Base-by-base conservation (phyloP, 148 eudicot genomes). In the Arbutus unedo region DNA sequence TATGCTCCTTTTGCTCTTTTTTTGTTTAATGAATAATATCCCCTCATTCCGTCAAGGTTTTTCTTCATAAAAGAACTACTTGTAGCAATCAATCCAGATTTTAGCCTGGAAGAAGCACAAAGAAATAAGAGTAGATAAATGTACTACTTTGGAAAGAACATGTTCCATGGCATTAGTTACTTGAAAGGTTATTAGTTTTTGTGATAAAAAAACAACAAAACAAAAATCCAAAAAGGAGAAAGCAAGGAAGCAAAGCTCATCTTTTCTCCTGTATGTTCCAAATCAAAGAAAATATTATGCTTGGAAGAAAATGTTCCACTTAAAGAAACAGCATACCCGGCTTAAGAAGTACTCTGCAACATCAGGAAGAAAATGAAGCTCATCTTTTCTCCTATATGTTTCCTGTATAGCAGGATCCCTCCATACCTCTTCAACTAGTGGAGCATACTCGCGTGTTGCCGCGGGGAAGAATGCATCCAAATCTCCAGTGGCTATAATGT, bases 381-480 rank as follows among this genome's bases (percentile, higher is more conserved):
- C 99, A 31, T 92, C 89, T 79, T 90, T 96, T 87, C 98, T 90
- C 87, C 74, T 90, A 88, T 86, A 93, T 7, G 98, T 93, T 82
- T 89, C 93, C 84, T 93, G 99, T 84, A 96, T 94, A 67, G 99
- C 97, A 76, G 99, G 93, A 89, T 96, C 99, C 85, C 83, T 93
- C 99, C 99, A 96, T 16, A 96, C 92, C 85, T 96, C 99, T 87
- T 96, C 98, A 82, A 94, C 98, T 77, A 96, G 83, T 43, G 99
- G 99, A 84, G 99, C 98, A 86, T 94, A 94, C 83, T 96, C 99
- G 64, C 99, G 93, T 0, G 98, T 94, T 45, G 98, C 98, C 38
- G 98, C 99, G 8, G 99, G 99, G 78, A 96, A 94, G 80, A 96
- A 94, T 71, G 98, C 97, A 85, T 96, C 99, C 86, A 96, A 88